Evolutionary conservation across 805 yeast genomes (phyloP).

Genomic region (Cyberlindnera americana): DNA sequence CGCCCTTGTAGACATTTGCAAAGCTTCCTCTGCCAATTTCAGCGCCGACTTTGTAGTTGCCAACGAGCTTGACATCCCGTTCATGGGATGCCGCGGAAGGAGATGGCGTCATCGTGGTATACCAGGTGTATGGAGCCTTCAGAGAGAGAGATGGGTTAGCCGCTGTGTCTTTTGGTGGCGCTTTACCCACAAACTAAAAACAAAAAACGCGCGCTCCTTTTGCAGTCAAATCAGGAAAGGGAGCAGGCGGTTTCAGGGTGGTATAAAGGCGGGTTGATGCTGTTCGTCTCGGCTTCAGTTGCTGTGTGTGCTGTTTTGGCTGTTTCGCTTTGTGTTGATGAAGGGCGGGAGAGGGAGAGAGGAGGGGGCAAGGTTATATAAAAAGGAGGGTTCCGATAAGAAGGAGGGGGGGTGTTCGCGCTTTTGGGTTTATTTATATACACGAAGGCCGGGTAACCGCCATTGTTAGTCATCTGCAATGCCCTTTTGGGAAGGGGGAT

Average conservation of each 20-base stretch:
- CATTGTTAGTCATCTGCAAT: no score
- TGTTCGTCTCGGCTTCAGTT: neutral
- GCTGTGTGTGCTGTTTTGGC: neutral
- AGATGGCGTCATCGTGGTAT: slow-evolving; percentile 6
- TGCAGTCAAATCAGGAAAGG: no score
- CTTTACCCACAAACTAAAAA: no score
- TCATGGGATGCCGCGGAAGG: slow-evolving; percentile 7
- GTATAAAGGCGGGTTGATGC: neutral
- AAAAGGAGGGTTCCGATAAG: slow-evolving; percentile 1
- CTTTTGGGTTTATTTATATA: neutral
- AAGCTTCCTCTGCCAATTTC: slow-evolving; percentile 96
- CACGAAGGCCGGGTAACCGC: no score
- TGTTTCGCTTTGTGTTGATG: neutral
- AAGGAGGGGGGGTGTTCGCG: neutral
- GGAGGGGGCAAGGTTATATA: neutral
- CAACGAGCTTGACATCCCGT: slow-evolving; percentile 20
- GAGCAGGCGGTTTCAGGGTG: no score
- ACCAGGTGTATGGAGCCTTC: no score
- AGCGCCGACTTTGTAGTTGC: slow-evolving; percentile 26
- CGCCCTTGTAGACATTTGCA: slow-evolving; percentile 91
- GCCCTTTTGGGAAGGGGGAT: no score
- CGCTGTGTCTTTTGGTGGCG: neutral
- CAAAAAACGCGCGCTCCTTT: no score
- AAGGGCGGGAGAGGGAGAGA: neutral
- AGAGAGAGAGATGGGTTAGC: no score